phyloP scores from a whole-genome alignment of 768 basidiomycete species.

The Omphalotus guepiniiformis region DNA sequence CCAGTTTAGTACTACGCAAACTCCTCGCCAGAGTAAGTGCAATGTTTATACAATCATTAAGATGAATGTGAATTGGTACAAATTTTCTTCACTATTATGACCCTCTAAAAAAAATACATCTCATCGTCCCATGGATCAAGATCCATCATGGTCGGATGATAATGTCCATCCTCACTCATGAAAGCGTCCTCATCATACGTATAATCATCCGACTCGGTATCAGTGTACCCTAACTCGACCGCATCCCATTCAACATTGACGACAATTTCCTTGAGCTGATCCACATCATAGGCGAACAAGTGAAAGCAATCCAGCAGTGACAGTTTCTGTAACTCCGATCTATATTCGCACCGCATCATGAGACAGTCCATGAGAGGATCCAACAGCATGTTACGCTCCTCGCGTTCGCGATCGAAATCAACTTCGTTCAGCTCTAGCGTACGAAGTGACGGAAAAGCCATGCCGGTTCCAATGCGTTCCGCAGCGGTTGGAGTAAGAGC shows the following conservation, averaged over 20 bases:
- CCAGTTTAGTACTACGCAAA: too few species aligned
- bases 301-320: constrained; percentile 1
- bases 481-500: constrained; percentile 15
- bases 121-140: too few species aligned
- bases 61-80: too few species aligned
- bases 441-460: constrained; percentile 9
- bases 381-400: not conserved
- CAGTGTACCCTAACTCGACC: constrained; percentile 2
- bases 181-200: constrained; percentile 2
- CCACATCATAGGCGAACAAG: constrained; percentile 26
- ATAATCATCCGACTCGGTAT: constrained; percentile 5
- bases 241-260: constrained; percentile 9
- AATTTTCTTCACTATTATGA: too few species aligned
- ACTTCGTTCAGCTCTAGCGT: constrained; percentile 3
- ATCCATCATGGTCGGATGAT: too few species aligned
- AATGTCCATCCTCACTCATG: too few species aligned
- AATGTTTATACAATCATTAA: too few species aligned
- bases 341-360: constrained; percentile 5
- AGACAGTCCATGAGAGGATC: constrained; percentile 6
- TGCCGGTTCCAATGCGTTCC: not conserved
- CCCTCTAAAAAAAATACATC: not conserved
- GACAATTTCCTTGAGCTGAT: constrained; percentile 16
- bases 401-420: constrained; percentile 5
- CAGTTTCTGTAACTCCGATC: constrained; percentile 7
- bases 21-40: too few species aligned